Evolutionary conservation across 2,329 filamentous ascomycete species (phyloP), one percentile per base, ranked within the genome.

Genomic region (Escovopsis weberi): DNA sequence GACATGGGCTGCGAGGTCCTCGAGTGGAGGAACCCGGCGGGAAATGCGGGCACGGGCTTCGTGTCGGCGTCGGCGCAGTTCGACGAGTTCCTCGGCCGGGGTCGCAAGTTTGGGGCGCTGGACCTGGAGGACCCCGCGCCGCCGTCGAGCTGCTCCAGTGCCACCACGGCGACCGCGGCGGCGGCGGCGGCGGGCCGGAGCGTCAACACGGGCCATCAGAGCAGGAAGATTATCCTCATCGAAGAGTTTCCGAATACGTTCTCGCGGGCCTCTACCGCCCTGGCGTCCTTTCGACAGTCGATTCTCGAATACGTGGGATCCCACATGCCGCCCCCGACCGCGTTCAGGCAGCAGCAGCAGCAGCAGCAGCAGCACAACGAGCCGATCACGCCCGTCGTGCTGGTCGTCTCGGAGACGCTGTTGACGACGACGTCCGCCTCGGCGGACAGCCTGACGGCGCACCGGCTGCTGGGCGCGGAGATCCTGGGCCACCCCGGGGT

Each of bases 391-490:
- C 91, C 91, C 0, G 70, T 96, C 33, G 75, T 98, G 30, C 80
- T 98, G 65, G 74, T 98, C 45, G 78, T 98, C 40, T 95, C 91
- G 0, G 91, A 98, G 60, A 93, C 86, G 0, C 67, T 94, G 12
- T 65, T 94, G 12, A 89, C 85, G 1, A 91, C 87, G 1, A 87
- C 80, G 7, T 88, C 85, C 3, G 82, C 87, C 2, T 79, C 83
- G 9, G 79, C 85, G 11, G 88, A 96, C 55, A 95, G 85, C 59
- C 87, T 96, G 54, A 98, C 91, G 1, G 86, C 86, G 0, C 85
- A 96, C 63, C 78, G 88, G 23, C 65, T 98, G 15, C 74, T 98
- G 3, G 91, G 93, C 0, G 81, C 87, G 0, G 84, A 91, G 49
- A 83, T 98, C 37, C 70, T 86, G 12, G 78, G 82, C 36, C 87